These are phyloP conservation scores for grape (Vitis vinifera) DNA, from an alignment of 164 flowering plant species.

Conservation along the genomic window ASM3070453v1 NC_081805.1:24170501-24171000, in stretches of 20 bases:
- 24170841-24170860: too few species aligned
- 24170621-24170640: neutral
- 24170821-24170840: too few species aligned
- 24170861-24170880: too few species aligned
- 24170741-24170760: constrained; percentile 72
- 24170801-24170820: neutral
- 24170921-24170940: too few species aligned
- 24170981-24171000: too few species aligned
- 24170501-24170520: too few species aligned
- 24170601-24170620: neutral
- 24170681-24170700: constrained; percentile 83
- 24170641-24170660: constrained; percentile 77
- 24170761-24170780: constrained; percentile 43
- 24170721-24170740: constrained; percentile 65
- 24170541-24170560: too few species aligned
- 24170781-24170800: constrained; percentile 3
- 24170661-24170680: constrained; percentile 88
- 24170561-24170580: neutral
- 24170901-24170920: too few species aligned
- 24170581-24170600: neutral
- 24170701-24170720: constrained; percentile 54
- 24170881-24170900: too few species aligned
- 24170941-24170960: too few species aligned
- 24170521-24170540: too few species aligned
- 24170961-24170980: too few species aligned